Percentiles rank a stretch among this genome's conserved stretches.
Conservation (phyloP, 2,329 filamentous ascomycete genomes). For the Metarhizium anisopliae region DNA sequence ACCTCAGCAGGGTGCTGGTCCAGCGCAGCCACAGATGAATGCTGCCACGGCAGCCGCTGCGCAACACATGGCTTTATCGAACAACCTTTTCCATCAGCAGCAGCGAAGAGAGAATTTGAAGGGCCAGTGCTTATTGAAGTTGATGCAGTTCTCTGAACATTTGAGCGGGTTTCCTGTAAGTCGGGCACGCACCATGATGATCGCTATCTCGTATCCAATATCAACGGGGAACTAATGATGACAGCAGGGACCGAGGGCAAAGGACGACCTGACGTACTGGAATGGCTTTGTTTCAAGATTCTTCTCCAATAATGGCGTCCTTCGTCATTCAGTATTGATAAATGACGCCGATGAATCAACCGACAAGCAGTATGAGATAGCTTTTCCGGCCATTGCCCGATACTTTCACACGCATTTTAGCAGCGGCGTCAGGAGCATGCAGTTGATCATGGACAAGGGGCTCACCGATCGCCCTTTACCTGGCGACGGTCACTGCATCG, state of each 20-base stretch:
- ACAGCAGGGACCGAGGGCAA: constrained; percentile 44
- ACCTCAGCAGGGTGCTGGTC: constrained; percentile 2
- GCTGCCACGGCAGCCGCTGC: constrained; percentile 14
- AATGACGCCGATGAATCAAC: constrained; percentile 46
- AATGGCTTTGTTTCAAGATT: constrained; percentile 69
- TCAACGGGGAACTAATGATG: constrained; percentile 1
- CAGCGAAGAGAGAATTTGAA: constrained; percentile 44
- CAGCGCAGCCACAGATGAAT: constrained; percentile 20
- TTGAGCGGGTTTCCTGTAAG: constrained; percentile 48
- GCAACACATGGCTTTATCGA: constrained; percentile 27
- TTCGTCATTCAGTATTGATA: constrained; percentile 61
- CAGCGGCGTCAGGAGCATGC: constrained; percentile 76
- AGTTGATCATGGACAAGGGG: constrained; percentile 70
- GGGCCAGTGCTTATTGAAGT: constrained; percentile 47
- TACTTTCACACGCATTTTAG: constrained; percentile 88
- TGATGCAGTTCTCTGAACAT: constrained; percentile 55
- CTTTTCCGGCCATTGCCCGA: constrained; percentile 69
- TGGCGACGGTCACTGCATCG: constrained; percentile 62
- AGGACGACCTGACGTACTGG: constrained; percentile 70
- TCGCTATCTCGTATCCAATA: background rate
- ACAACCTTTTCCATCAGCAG: constrained; percentile 31
- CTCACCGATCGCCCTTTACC: constrained; percentile 46
- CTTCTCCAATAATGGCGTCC: constrained; percentile 69
- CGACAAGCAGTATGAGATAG: constrained; percentile 80
- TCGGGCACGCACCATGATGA: background rate